Evolutionary conservation across 768 basidiomycete genomes (phyloP), one percentile per base, ranked within the genome.

Genomic region (Russula compacta): DNA sequence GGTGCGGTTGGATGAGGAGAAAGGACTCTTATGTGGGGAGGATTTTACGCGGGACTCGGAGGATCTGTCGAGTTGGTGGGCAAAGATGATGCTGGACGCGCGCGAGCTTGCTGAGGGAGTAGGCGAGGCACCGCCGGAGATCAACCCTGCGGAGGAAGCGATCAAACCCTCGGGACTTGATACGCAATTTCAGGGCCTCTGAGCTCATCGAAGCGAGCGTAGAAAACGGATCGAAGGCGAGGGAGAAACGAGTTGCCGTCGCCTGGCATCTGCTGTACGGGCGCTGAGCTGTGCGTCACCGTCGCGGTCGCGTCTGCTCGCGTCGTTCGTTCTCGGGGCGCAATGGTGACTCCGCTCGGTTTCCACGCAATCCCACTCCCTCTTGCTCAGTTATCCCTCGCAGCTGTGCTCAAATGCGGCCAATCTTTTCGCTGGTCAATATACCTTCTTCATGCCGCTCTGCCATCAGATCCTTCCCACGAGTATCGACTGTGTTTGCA

Each of bases 101-200:
- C 80, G 74, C 12, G 83, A 80, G 47, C 74, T 66, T 32, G 76
- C 65, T 8, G 76, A 72, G 0, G 72, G 70, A 17, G 71, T 70
- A 14, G 75, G 75, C 29, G 76, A 74, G 32, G 73, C 70, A 15
- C 71, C 71, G 24, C 68, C 58, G 35, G 67, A 65, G 63, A 64
- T 61, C 42, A 61, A 42, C 19, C 63, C 67, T n/a, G 67, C 66
- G 14, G 67, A 60, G 11, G 67, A 53, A 15, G 85, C 80, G 64
- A 95, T 91, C 53, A 93, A 83, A 47, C 86, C 91, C 71, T 97
- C 95, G 1, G 95, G 7, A 97, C 93, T 74, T 98, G 95, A 68
- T 88, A 89, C 5, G 92, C 84, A 49, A 98, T 88, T 69, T 90
- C 90, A 2, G 93, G 90, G 2, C 97, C 95, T 57, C 87, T 83